Conservation (phyloP, 495 filamentous ascomycete species). For the Penicillium canariense region DNA sequence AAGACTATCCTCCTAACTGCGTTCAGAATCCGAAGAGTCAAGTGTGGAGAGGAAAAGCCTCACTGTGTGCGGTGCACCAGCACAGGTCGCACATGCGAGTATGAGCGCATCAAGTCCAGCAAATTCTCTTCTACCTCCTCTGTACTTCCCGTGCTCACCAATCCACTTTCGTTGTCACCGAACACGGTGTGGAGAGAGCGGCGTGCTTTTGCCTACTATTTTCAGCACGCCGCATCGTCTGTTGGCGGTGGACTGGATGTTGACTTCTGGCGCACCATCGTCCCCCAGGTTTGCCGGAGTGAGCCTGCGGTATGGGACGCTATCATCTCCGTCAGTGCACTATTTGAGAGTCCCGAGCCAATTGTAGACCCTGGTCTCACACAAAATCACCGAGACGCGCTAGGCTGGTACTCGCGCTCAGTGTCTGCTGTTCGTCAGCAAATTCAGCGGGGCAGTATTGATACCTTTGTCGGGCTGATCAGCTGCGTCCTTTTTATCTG, state of each 20-base stretch:
- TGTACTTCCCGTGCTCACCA: conserved; percentile 2
- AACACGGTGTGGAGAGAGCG: conserved; percentile 36
- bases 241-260: conserved; percentile 48
- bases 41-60: conserved; percentile 57
- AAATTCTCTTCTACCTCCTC: neutral
- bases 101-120: conserved; percentile 15
- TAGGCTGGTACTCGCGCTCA: conserved; percentile 43
- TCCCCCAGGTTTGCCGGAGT: conserved; percentile 54
- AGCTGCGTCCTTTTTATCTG: conserved; percentile 59
- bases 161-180: conserved; percentile 22
- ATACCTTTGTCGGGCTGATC: conserved; percentile 43
- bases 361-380: conserved; percentile 26
- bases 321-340: conserved; percentile 51
- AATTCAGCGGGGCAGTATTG: conserved; percentile 35
- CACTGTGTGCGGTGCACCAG: conserved; percentile 43
- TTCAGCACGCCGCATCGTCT: conserved; percentile 27
- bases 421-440: conserved; percentile 50
- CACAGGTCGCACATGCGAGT: conserved; percentile 52
- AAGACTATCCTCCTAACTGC: neutral
- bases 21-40: conserved; percentile 48
- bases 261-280: conserved; percentile 55
- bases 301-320: conserved; percentile 62
- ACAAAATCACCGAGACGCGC: conserved; percentile 41
- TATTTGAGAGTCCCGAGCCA: conserved; percentile 44
- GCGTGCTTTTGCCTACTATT: conserved; percentile 43